phyloP scores from a whole-genome alignment of 495 filamentous ascomycete genomes.

The Xylaria sp. region DNA sequence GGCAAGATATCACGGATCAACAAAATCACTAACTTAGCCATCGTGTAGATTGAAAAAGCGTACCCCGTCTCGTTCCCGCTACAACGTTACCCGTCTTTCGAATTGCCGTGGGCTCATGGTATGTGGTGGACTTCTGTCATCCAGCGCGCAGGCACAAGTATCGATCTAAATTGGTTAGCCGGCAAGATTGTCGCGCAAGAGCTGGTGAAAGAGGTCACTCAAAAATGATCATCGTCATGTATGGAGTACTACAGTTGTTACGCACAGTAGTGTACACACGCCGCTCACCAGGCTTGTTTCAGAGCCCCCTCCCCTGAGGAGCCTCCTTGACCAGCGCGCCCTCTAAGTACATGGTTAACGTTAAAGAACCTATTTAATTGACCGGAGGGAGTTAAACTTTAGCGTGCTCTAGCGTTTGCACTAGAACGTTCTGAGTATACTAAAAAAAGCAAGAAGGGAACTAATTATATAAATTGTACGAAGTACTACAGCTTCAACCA shows the following conservation, averaged over 20 bases:
- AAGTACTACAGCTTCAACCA: too few relatives aligned
- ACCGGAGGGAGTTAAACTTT: too few relatives aligned
- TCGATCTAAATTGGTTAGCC: conserved; percentile 38
- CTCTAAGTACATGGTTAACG: too few relatives aligned
- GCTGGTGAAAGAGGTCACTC: conserved; percentile 26
- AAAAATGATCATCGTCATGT: not conserved
- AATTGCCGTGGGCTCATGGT: conserved; percentile 30
- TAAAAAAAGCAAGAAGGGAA: too few relatives aligned
- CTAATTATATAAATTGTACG: too few relatives aligned
- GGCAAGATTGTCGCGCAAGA: conserved; percentile 38
- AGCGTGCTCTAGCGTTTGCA: too few relatives aligned
- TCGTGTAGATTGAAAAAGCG: conserved; percentile 34
- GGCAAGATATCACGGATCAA: not conserved
- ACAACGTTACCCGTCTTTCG: conserved; percentile 31
- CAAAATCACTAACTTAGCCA: not conserved
- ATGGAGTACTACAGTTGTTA: not conserved
- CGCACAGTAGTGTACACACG: too few relatives aligned
- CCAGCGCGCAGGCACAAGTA: conserved; percentile 29
- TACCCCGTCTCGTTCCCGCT: conserved; percentile 32
- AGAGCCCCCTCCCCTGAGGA: too few relatives aligned
- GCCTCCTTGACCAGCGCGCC: too few relatives aligned
- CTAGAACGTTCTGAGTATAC: too few relatives aligned
- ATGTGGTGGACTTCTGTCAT: conserved; percentile 42
- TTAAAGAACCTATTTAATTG: too few relatives aligned
- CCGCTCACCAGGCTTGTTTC: too few relatives aligned